Base-by-base conservation (phyloP, 1,284 basidiomycete genomes). In the Microbotryomycetes sp. region DNA sequence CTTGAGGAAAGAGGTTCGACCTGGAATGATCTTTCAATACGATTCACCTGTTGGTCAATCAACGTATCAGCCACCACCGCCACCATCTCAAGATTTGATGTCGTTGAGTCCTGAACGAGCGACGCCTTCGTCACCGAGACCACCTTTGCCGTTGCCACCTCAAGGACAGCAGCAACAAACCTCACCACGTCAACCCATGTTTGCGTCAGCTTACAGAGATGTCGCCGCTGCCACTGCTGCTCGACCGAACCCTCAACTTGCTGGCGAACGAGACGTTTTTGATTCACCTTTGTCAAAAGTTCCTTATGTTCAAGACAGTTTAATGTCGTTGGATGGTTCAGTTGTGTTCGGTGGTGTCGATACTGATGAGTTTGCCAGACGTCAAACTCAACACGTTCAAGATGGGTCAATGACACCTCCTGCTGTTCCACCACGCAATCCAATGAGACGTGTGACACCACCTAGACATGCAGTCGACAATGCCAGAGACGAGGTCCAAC, bases 1-100 rank as follows among this genome's bases (percentile, higher is more conserved):
- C 9, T n/a, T n/a, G n/a, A n/a, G n/a, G n/a, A n/a, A n/a, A n/a
- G 19, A 19, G 9, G 19, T 12, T 42, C 36, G 36, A 12, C 36
- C 36, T 9, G 36, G 36, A 9, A 42, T 19, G 19, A 53, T 68
- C 54, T 65, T 68, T 49, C 23, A 50, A 25, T 65, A 65, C 61
- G 56, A 63, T 52, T 65, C 66, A 4, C 66, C 65, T 2, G 59
- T 60, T 22, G 46, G 22, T 12, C 46, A 23, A 1, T 30, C 54
- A 6, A 45, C 46, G 22, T 48, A 56, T 29, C 19, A 28, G 15
- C 26, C 57, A 1, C 4, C 15, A n/a, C 14, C 53, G 28, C 55
- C 25, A 7, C 58, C 50, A 5, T 52, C 54, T 12, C 54, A 48
- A 4, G 31, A 23, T 47, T 4, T 16, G 42, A 36, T 23, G 50